Evolutionary conservation across 768 basidiomycete species (phyloP).

Genomic region (Boletellus sp.): DNA sequence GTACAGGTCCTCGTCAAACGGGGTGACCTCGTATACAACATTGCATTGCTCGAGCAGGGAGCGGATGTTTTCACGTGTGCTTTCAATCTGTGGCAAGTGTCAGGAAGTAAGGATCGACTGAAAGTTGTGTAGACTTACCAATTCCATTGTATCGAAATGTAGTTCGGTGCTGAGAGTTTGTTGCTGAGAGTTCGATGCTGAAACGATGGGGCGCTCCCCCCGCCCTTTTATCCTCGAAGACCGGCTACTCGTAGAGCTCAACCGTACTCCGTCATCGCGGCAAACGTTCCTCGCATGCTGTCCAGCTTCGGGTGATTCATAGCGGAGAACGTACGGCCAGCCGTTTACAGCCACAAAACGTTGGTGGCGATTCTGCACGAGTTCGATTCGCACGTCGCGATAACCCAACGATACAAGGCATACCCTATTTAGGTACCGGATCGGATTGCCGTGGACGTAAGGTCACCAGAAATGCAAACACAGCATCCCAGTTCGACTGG

Average conservation of each 20-base stretch:
- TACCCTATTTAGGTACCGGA: not conserved
- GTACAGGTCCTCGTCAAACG: constrained; percentile 16
- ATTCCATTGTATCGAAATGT: constrained; percentile 3
- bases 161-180: not conserved
- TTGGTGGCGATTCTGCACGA: not conserved
- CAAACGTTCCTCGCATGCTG: not conserved
- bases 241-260: too few relatives aligned
- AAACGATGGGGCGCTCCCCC: not conserved
- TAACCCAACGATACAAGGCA: too few relatives aligned
- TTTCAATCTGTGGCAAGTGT: constrained; percentile 8
- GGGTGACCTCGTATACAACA: constrained; percentile 9
- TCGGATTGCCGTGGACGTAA: not conserved
- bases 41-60: constrained; percentile 16
- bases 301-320: not conserved
- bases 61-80: constrained; percentile 10
- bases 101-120: not conserved
- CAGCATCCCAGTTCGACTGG: not conserved
- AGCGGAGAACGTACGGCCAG: too few relatives aligned
- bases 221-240: constrained; percentile 5
- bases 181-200: constrained; percentile 6
- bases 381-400: not conserved
- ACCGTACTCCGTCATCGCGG: not conserved
- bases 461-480: not conserved
- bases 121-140: constrained; percentile 1
- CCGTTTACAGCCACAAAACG: not conserved